phyloP scores from a whole-genome alignment of 768 basidiomycete genomes.

The Collybia nuda region DNA sequence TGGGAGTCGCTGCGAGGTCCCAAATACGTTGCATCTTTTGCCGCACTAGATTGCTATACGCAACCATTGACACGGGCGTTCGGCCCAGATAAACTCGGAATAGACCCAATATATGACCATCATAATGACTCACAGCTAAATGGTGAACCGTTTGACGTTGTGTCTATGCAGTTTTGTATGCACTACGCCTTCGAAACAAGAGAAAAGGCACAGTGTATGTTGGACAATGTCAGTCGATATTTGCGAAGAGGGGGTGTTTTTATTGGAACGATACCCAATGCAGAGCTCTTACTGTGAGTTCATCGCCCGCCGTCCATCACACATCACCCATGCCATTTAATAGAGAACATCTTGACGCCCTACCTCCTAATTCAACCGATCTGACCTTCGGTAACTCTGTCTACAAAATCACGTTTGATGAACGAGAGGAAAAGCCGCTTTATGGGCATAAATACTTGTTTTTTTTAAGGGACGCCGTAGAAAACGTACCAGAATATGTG shows the following conservation, averaged over 20 bases:
- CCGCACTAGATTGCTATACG: conserved; percentile 85
- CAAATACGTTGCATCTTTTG: conserved; percentile 79
- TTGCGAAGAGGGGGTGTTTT: conserved; percentile 87
- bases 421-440: conserved; percentile 55
- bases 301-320: background rate
- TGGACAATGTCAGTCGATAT: conserved; percentile 82
- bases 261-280: conserved; percentile 95
- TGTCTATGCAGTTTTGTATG: conserved; percentile 99
- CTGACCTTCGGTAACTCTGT: conserved; percentile 89
- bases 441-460: conserved; percentile 96
- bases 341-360: conserved; percentile 70
- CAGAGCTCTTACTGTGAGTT: conserved; percentile 78
- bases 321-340: background rate
- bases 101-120: conserved; percentile 17
- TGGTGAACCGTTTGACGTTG: conserved; percentile 80
- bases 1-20: conserved; percentile 51
- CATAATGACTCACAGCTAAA: conserved; percentile 7
- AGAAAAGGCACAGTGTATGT: conserved; percentile 86
- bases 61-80: conserved; percentile 72
- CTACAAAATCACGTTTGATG: conserved; percentile 86
- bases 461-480: conserved; percentile 92
- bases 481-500: conserved; percentile 95
- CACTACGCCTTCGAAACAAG: conserved; percentile 98
- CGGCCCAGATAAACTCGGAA: conserved; percentile 51
- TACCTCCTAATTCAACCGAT: conserved; percentile 65